Base-by-base conservation (phyloP, 1,284 basidiomycete genomes). In the Irpex rosettiformis region DNA sequence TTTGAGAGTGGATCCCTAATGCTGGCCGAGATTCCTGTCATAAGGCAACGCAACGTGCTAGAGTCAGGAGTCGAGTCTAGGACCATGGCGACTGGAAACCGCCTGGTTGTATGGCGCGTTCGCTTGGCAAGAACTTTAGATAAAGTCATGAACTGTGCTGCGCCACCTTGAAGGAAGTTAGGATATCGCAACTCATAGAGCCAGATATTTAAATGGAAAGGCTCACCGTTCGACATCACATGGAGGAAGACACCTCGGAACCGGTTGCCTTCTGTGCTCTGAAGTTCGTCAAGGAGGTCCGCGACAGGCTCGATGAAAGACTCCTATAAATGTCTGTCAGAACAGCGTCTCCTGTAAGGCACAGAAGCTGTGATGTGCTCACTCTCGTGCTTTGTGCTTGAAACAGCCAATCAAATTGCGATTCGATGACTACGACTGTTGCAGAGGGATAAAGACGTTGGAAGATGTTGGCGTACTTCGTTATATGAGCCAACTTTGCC, bases 221-320 rank as follows among this genome's bases (percentile, higher is more conserved):
- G 24, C 40, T 22, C 33, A 57, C 61, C 61, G 24, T 62, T 62
- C 24, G 61, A 62, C 55, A 62, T 59, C 11, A 55, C 58, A 55
- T 62, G 61, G 8, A 62, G 42, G 10, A 62, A 53, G 13, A 62
- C 48, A 10, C 58, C 61, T 11, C 58, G 52, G 30, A 56, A 62
- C 3, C 25, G n/a, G 25, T 29, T 21, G 13, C 54, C 49, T 53
- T 57, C 55, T 18, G 40, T 55, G 10, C 51, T 43, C 21, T 40
- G 48, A 1, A 52, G 16, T 8, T 52, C 18, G 10, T 59, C 55
- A n/a, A 62, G 48, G 27, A 62, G 45, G 24, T 59, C 58, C 7
- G 61, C 61, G 6, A 56, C 61, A 21, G 61, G 61, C 28, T 57
- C 55, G 11, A 62, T 55, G 18, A 54, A n/a, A 10, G 55, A 43